phyloP scores from a whole-genome alignment of 2,329 filamentous ascomycete genomes.

The Penicillium sp. region DNA sequence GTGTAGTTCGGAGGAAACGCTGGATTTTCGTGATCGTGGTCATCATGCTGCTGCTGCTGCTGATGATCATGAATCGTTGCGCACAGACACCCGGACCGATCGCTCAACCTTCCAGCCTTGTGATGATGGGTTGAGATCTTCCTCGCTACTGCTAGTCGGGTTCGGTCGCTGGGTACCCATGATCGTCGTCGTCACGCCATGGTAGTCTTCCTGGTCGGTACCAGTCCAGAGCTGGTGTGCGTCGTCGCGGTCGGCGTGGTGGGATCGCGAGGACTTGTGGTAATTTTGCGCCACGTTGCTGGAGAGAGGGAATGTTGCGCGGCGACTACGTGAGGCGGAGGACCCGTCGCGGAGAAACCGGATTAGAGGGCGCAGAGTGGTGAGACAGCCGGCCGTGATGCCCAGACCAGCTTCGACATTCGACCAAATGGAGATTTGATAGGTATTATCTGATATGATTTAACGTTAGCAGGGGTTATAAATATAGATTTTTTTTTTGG shows the following conservation, averaged over 20 bases:
- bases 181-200: conserved; percentile 29
- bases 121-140: conserved; percentile 23
- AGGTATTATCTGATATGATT: conserved; percentile 45
- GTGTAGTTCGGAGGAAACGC: no score
- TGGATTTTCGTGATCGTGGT: no score
- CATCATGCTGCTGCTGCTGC: no score
- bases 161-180: conserved; percentile 18
- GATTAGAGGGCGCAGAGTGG: conserved; percentile 51
- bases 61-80: conserved; percentile 6
- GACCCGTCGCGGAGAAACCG: conserved; percentile 34
- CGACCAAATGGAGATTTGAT: conserved; percentile 48
- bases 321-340: conserved; percentile 19
- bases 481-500: no score
- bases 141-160: conserved; percentile 23
- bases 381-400: conserved; percentile 42
- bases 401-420: conserved; percentile 38
- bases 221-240: conserved; percentile 24
- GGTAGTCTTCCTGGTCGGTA: conserved; percentile 22
- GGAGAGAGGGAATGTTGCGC: conserved; percentile 22
- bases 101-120: conserved; percentile 25
- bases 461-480: no score
- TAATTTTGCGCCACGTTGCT: conserved; percentile 15
- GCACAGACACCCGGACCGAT: conserved; percentile 26
- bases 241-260: conserved; percentile 9
- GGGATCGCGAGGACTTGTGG: conserved; percentile 15